Conservation (phyloP, 2,329 filamentous ascomycete species). For the Leptographium radiaticola region DNA sequence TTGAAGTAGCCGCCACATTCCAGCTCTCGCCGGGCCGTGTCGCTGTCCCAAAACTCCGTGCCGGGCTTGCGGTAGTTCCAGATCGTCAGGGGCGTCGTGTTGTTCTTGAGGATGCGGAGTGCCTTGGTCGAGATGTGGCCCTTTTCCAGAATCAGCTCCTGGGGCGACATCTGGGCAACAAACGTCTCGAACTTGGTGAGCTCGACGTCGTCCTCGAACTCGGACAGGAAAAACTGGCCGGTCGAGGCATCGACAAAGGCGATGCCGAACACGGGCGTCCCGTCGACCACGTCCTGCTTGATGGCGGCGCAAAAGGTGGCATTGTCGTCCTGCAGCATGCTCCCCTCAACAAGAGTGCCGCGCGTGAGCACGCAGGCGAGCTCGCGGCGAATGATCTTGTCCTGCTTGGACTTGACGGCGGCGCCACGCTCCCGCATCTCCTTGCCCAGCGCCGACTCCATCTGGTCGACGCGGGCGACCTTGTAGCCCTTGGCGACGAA, state of each 20-base stretch:
- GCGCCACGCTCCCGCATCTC: slow-evolving; percentile 93
- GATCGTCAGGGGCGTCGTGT: slow-evolving; percentile 79
- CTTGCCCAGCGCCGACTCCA: slow-evolving; percentile 89
- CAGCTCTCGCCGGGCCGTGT: slow-evolving; percentile 70
- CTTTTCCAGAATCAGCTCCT: slow-evolving; percentile 83
- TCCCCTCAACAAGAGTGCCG: slow-evolving; percentile 85
- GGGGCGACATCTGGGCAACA: slow-evolving; percentile 79
- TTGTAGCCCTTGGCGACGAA: slow-evolving; percentile 98
- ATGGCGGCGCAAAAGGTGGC: slow-evolving; percentile 92
- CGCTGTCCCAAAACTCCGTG: slow-evolving; percentile 83
- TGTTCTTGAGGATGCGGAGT: slow-evolving; percentile 88
- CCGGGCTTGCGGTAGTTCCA: slow-evolving; percentile 87
- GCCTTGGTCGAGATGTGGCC: slow-evolving; percentile 76
- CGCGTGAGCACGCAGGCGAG: slow-evolving; percentile 81
- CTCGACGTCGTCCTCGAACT: slow-evolving; percentile 84
- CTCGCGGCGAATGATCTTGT: slow-evolving; percentile 89
- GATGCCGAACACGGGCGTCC: slow-evolving; percentile 73
- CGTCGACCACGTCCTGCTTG: slow-evolving; percentile 58
- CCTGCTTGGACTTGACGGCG: slow-evolving; percentile 53
- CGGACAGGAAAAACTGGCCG: slow-evolving; percentile 84
- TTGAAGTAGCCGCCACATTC: slow-evolving; percentile 67
- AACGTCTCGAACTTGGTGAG: slow-evolving; percentile 96
- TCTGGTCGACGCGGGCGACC: slow-evolving; percentile 90
- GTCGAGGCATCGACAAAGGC: slow-evolving; percentile 93
- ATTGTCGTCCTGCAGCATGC: slow-evolving; percentile 97